Evolutionary conservation across 2,329 filamentous ascomycete species (phyloP).

Genomic region (Fusarium phyllophilum): DNA sequence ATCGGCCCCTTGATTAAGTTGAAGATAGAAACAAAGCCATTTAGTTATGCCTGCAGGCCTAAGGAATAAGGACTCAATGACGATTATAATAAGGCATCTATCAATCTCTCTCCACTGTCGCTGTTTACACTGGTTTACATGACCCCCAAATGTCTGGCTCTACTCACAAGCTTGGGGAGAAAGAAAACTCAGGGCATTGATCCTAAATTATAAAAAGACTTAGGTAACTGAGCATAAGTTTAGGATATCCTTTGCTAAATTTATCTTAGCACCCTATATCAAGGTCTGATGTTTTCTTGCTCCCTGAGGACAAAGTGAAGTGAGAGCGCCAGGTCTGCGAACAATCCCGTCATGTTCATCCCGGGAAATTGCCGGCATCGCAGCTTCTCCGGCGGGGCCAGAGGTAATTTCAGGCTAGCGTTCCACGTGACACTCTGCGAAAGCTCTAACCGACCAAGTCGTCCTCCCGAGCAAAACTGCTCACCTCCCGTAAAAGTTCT

Average conservation of each 20-base stretch:
- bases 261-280: not conserved
- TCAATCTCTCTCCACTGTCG: not conserved
- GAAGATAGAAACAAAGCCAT: not conserved
- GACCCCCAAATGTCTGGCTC: not conserved
- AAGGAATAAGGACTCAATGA: slow-evolving; percentile 14
- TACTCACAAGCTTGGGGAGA: not conserved
- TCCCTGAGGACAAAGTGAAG: not conserved
- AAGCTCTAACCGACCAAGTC: slow-evolving; percentile 59
- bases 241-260: not conserved
- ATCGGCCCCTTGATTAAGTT: not conserved
- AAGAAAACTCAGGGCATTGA: not conserved
- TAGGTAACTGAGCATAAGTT: not conserved
- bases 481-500: slow-evolving; percentile 60
- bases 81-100: slow-evolving; percentile 9
- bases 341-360: slow-evolving; percentile 41
- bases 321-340: slow-evolving; percentile 22
- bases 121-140: not conserved
- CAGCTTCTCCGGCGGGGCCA: slow-evolving; percentile 35
- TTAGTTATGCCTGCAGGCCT: slow-evolving; percentile 2
- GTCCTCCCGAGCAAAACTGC: slow-evolving; percentile 59
- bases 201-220: not conserved
- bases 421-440: slow-evolving; percentile 52
- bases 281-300: not conserved
- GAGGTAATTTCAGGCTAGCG: slow-evolving; percentile 46
- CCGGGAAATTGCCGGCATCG: slow-evolving; percentile 48